A percentile compares a stretch with the other conserved stretches of the same genome.
Evolutionary conservation across 106 monocot genomes (phyloP).

Genomic region (Phalaenopsis equestris): DNA sequence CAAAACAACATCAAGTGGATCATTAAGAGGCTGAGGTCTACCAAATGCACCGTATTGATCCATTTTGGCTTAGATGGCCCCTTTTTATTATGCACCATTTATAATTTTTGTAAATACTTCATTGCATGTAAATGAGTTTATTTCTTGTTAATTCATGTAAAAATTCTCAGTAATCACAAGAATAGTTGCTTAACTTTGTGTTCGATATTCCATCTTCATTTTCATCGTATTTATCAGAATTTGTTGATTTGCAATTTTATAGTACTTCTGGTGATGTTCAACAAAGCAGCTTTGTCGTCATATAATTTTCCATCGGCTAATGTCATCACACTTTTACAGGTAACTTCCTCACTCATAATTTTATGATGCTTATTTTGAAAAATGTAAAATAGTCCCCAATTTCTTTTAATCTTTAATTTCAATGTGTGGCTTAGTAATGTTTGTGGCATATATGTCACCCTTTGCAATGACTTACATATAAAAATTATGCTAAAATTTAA

Average conservation of each 20-base stretch:
- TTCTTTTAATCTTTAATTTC: background rate
- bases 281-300: constrained; percentile 93
- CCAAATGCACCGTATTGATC: no score
- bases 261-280: constrained; percentile 89
- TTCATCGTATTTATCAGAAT: background rate
- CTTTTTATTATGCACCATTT: background rate
- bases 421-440: background rate
- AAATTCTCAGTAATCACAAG: background rate
- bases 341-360: constrained; percentile 7
- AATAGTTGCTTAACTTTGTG: background rate
- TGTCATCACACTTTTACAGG: constrained; percentile 95
- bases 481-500: background rate
- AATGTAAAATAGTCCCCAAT: background rate
- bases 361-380: background rate
- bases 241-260: constrained; percentile 26
- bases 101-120: background rate
- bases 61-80: no score
- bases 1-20: no score
- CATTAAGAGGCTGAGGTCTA: no score
- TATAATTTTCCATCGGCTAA: constrained; percentile 90
- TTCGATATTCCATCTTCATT: background rate
- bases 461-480: background rate
- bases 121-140: background rate
- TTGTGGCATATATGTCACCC: background rate
- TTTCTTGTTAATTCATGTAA: background rate